Evolutionary conservation across 2,329 filamentous ascomycete genomes (phyloP), one percentile per base, ranked within the genome.

Genomic region (Aspergillus novoparasiticus): DNA sequence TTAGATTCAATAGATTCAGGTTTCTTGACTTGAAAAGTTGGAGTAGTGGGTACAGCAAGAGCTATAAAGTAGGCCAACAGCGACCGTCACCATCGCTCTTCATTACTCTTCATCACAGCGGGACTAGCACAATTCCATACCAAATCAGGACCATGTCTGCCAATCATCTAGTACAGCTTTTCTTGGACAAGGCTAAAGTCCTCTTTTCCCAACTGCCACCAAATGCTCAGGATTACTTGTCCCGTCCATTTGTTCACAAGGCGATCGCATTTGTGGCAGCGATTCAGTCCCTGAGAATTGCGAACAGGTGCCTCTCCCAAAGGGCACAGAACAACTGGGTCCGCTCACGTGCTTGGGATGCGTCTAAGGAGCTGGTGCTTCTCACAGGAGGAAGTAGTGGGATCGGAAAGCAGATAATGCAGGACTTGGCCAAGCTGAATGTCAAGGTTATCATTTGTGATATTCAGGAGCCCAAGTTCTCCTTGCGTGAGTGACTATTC

Each of bases 401-500:
- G 1, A 71, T 71, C 28, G 69, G 66, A n/a, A 66, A 55, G 54
- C 58, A 70, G n/a, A 66, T 71, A 10, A 48, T 65, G 43, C 56
- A 64, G n/a, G 66, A 71, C 39, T 48, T 71, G 19, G 30, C 64
- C 6, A 34, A 30, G 3, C 36, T 28, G 1, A 53, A 61, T n/a
- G 56, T 64, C 32, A 63, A 58, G 21, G 58, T 68, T 11, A 39
- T 71, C 12, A 73, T 79, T 45, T 63, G 77, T 1, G 76, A 79
- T 58, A 71, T 79, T 36, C 68, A 72, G 19, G 71, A 76, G 61
- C 76, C 76, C 0, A 62, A 56, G 4, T 74, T 73, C 58, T 51
- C 65, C 2, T 62, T 78, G 19, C 76, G 71, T 73, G 63, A 32
- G 68, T 62, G 10, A 11, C 12, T 21, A 4, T 12, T 5, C 11